These are phyloP conservation scores for Vachellia collinsii DNA, from an alignment of 306 rosid genomes.

Conservation along the genomic window DNA sequence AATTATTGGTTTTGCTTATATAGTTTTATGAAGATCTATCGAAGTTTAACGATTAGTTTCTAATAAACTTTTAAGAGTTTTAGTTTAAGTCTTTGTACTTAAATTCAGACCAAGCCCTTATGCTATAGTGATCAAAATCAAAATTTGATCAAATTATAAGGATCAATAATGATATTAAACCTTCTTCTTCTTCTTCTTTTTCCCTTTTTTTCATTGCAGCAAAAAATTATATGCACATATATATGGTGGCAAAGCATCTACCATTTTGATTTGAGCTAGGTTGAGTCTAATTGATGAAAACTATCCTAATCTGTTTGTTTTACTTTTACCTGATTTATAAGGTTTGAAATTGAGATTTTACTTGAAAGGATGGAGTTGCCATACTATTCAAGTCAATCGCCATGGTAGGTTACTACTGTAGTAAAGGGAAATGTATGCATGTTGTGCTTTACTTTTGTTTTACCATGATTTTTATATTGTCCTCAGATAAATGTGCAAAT, in stretches of 20 bases:
- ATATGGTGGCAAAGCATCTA: background rate
- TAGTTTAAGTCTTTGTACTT: no score
- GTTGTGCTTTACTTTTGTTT: background rate
- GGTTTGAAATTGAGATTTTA: background rate
- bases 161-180: no score
- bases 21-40: no score
- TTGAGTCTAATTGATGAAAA: conserved; percentile 3
- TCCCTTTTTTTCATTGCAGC: background rate
- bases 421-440: background rate
- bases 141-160: no score
- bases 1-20: no score
- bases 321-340: background rate
- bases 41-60: no score
- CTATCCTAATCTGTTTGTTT: background rate
- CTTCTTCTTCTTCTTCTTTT: background rate
- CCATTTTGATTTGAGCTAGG: background rate
- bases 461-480: background rate
- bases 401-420: background rate
- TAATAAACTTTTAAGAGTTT: no score
- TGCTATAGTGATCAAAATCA: no score
- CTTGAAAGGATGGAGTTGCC: background rate
- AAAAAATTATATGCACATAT: background rate
- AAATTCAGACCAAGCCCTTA: no score
- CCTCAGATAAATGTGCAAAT: no score
- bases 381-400: background rate